Conservation (phyloP, 2,329 filamentous ascomycete genomes). For the Pseudocercospora cruenta region DNA sequence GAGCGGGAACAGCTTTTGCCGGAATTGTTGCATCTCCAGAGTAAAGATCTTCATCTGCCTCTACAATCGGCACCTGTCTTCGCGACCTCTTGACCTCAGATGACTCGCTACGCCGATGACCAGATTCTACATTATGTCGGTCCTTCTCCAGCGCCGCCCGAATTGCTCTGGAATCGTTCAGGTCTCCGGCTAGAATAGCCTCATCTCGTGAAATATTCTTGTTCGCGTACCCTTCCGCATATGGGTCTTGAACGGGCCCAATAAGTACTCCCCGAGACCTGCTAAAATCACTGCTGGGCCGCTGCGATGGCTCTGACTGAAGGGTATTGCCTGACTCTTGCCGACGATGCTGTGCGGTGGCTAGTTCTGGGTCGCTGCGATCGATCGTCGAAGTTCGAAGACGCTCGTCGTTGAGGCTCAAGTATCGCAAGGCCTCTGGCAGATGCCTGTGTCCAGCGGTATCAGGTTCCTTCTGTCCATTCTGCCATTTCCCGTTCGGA, state of each 20-base stretch:
- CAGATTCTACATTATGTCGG: background rate
- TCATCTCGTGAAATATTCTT: slow-evolving; percentile 17
- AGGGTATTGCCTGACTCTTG: background rate
- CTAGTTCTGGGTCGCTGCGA: background rate
- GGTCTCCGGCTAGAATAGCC: slow-evolving; percentile 11
- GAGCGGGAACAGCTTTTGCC: slow-evolving; percentile 4
- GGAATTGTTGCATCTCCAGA: slow-evolving; percentile 2
- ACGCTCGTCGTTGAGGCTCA: slow-evolving; percentile 3
- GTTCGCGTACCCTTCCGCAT: slow-evolving; percentile 17
- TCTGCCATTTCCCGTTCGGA: slow-evolving; percentile 1
- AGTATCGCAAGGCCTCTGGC: background rate
- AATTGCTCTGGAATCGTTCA: slow-evolving; percentile 13
- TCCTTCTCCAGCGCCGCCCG: slow-evolving; percentile 16
- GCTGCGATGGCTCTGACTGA: background rate
- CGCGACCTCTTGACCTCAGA: background rate
- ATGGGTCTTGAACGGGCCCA: slow-evolving; percentile 14
- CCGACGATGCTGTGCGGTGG: background rate
- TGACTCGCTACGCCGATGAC: slow-evolving; percentile 5
- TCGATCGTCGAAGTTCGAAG: slow-evolving; percentile 8
- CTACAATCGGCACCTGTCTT: background rate
- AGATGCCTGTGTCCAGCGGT: background rate
- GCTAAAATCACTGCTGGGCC: background rate
- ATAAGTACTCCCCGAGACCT: slow-evolving; percentile 7
- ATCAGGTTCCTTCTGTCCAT: slow-evolving; percentile 1
- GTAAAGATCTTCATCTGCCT: background rate